phyloP scores from a whole-genome alignment of 2,329 filamentous ascomycete species.

The Scleromitrula shiraiana region DNA sequence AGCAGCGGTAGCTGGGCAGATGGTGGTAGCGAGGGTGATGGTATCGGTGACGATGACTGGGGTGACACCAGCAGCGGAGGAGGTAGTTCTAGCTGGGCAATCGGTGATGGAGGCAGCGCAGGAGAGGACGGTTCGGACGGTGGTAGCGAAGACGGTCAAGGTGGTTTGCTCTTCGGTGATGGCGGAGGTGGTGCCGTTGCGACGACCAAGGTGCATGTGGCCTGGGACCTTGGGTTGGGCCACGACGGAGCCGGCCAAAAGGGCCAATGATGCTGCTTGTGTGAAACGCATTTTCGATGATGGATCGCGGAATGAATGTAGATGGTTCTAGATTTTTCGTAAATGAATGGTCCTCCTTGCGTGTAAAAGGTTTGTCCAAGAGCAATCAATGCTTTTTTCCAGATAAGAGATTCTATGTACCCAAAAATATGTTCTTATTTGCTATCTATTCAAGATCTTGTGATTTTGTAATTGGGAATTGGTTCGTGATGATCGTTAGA shows the following conservation, averaged over 20 bases:
- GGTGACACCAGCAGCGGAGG: constrained; percentile 23
- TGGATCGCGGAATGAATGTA: constrained; percentile 10
- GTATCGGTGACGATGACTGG: constrained; percentile 32
- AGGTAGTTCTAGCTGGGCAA: constrained; percentile 30
- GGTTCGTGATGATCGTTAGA: neutral
- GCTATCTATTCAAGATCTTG: constrained; percentile 5
- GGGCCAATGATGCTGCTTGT: constrained; percentile 21
- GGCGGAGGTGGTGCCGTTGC: constrained; percentile 9
- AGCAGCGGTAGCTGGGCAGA: constrained; percentile 39
- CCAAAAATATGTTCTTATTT: neutral
- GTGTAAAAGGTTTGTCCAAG: constrained; percentile 11
- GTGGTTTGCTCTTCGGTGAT: constrained; percentile 28
- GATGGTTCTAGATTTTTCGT: constrained; percentile 4
- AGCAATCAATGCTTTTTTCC: constrained; percentile 23
- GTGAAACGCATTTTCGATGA: constrained; percentile 27
- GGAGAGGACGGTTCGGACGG: constrained; percentile 31
- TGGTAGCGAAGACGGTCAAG: constrained; percentile 33
- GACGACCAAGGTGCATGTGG: constrained; percentile 25
- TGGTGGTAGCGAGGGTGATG: constrained; percentile 38
- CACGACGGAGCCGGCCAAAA: constrained; percentile 30
- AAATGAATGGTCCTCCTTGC: constrained; percentile 11
- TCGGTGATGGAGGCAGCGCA: constrained; percentile 35
- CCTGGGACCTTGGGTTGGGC: constrained; percentile 20
- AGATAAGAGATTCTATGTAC: neutral
- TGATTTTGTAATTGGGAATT: neutral